Percentiles rank a stretch among this genome's conserved stretches.
Conservation (phyloP, 139 green algal species). For the Chlamydomonas sp. region DNA sequence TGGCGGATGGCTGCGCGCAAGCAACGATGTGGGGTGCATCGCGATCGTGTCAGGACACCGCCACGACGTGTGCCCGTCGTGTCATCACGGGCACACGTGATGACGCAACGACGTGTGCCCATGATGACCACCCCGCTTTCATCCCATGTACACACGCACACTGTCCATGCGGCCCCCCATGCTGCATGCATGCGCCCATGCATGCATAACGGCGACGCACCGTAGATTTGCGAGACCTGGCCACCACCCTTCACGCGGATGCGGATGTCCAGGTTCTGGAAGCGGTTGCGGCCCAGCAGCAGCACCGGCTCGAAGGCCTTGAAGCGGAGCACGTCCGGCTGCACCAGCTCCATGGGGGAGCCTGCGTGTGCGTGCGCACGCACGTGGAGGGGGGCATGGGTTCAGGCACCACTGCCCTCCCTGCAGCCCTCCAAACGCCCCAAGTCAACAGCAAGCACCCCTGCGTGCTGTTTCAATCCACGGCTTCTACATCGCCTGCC, state of each 20-base stretch:
- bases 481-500: neutral
- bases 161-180: too few relatives aligned
- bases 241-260: slow-evolving; percentile 94
- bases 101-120: too few relatives aligned
- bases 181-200: too few relatives aligned
- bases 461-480: neutral
- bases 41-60: too few relatives aligned
- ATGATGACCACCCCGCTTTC: too few relatives aligned
- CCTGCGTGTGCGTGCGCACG: slow-evolving; percentile 38
- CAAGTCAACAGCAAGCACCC: neutral
- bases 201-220: slow-evolving; percentile 23
- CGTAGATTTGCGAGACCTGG: slow-evolving; percentile 91
- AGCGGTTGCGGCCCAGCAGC: slow-evolving; percentile 86
- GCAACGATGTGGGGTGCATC: too few relatives aligned
- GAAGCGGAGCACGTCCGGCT: slow-evolving; percentile 87
- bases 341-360: slow-evolving; percentile 86
- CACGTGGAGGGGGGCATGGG: neutral
- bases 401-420: slow-evolving; percentile 10
- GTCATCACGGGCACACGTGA: too few relatives aligned
- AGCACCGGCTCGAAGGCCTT: slow-evolving; percentile 96
- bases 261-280: slow-evolving; percentile 92
- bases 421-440: neutral
- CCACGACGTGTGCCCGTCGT: too few relatives aligned
- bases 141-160: too few relatives aligned
- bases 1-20: slow-evolving; percentile 94